phyloP scores from a whole-genome alignment of 768 basidiomycete species.

The Leccinum variicolor region DNA sequence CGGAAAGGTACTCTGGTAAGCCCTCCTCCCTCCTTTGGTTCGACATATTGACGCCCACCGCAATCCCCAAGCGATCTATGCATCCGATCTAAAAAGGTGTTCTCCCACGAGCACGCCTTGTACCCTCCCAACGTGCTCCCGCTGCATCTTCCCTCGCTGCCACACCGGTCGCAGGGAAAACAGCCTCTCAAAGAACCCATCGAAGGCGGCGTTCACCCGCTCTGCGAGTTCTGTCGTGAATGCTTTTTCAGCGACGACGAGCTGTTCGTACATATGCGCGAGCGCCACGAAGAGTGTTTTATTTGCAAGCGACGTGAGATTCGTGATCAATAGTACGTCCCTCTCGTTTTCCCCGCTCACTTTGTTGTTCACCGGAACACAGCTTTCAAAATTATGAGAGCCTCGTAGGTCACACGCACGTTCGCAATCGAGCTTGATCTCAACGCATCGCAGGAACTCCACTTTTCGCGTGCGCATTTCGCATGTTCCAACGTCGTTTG shows the following conservation, averaged over 20 bases:
- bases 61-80: conserved; percentile 70
- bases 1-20: conserved; percentile 75
- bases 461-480: conserved; percentile 73
- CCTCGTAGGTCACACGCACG: conserved; percentile 42
- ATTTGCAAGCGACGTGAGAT: conserved; percentile 83
- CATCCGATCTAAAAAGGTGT: conserved; percentile 87
- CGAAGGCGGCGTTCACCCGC: conserved; percentile 71
- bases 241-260: conserved; percentile 94
- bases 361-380: background rate
- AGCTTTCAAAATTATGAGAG: conserved; percentile 81
- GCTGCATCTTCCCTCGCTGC: conserved; percentile 75
- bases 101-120: conserved; percentile 89
- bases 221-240: conserved; percentile 88
- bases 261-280: conserved; percentile 89
- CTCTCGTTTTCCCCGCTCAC: background rate
- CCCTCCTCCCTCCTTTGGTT: too few relatives aligned
- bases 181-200: conserved; percentile 49
- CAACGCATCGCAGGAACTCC: conserved; percentile 51
- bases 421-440: background rate
- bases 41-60: background rate
- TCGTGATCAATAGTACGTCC: conserved; percentile 79
- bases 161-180: conserved; percentile 35
- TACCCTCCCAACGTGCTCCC: conserved; percentile 66
- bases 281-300: conserved; percentile 95
- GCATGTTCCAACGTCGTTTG: conserved; percentile 75